Evolutionary conservation across 2,329 filamentous ascomycete genomes (phyloP).

Genomic region (Cryphonectria parasitica): DNA sequence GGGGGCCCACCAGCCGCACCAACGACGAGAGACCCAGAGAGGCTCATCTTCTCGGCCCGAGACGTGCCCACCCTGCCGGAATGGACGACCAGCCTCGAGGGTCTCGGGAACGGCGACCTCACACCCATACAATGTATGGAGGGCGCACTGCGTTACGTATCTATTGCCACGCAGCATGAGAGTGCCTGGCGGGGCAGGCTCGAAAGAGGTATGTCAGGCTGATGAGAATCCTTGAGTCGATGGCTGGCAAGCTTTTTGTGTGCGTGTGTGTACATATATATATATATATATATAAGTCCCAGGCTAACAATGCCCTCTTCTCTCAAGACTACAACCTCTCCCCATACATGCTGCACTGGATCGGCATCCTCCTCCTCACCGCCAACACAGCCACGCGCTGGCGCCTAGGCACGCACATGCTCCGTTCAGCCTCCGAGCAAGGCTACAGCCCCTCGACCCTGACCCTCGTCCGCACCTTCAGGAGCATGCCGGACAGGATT

Average conservation of each 20-base stretch:
- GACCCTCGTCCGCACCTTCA: slow-evolving; percentile 35
- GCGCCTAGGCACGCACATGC: slow-evolving; percentile 40
- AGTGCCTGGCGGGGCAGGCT: slow-evolving; percentile 34
- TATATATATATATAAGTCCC: too few relatives aligned
- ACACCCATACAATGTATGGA: slow-evolving; percentile 33
- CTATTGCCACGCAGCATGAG: slow-evolving; percentile 32
- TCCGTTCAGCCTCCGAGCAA: slow-evolving; percentile 38
- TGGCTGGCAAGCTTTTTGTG: too few relatives aligned
- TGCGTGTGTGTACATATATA: too few relatives aligned
- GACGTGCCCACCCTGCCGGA: slow-evolving; percentile 37
- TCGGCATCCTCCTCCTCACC: slow-evolving; percentile 35
- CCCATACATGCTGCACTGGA: slow-evolving; percentile 40
- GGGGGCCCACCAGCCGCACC: background rate
- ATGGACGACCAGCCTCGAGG: slow-evolving; percentile 32
- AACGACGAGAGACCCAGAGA: background rate
- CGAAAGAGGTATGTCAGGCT: slow-evolving; percentile 28
- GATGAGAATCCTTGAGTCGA: too few relatives aligned
- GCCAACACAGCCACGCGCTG: slow-evolving; percentile 19
- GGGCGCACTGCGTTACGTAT: slow-evolving; percentile 34
- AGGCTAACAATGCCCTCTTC: background rate
- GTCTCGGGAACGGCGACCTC: slow-evolving; percentile 29
- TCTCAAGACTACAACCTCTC: slow-evolving; percentile 33
- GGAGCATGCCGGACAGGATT: slow-evolving; percentile 19
- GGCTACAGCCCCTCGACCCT: slow-evolving; percentile 44
- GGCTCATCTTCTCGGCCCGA: slow-evolving; percentile 32